Base-by-base conservation (phyloP, 2,329 filamentous ascomycete species). In the Aureobasidium subglaciale region DNA sequence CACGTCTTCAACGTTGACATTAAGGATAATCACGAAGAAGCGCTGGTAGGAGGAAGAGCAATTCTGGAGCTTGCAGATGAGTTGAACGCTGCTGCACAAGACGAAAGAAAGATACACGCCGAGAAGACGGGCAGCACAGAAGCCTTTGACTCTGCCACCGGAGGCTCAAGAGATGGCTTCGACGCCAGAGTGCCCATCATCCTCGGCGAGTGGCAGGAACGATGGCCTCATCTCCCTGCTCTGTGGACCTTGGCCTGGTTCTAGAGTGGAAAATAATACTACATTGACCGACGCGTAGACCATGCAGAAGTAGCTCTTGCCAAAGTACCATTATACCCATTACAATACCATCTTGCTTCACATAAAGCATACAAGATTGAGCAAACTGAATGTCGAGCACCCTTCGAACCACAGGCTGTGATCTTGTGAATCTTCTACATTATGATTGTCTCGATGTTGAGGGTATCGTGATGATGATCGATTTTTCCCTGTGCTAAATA, bases 1-100 rank as follows among this genome's bases (percentile, higher is more conserved):
- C 93, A 99, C 68, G 89, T 99, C 56, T 95, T 99, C 77, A 99
- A 99, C 65, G 87, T 99, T 55, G 93, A 99, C 69, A 99, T 99
- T 67, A 92, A 88, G 70, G 93, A 99, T 73, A 99, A 97, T 67
- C 93, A 97, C 67, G 92, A 99, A 70, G 93, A 99, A 71, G 93
- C 93, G 0, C 78, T 92, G 20, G 81, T 96, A 2, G 93, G 93
- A 9, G 93, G 93, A 1, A 84, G 86, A 62, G 93, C 89, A 41
- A 99, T 99, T 58, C 78, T 97, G 34, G 93, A 99, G 66, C 78
- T 99, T 32, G 93, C 93, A 1, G 83, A 92, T 65, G 84, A 83
- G 29, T 74, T 99, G 58, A 97, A 97, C 67, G 80, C 82, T 16
- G 88, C 84, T 0, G 93, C 93, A 0, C 77, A 73, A 25, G 84